Base-by-base conservation (phyloP, 2,329 filamentous ascomycete species). In the Talaromyces sp. region DNA sequence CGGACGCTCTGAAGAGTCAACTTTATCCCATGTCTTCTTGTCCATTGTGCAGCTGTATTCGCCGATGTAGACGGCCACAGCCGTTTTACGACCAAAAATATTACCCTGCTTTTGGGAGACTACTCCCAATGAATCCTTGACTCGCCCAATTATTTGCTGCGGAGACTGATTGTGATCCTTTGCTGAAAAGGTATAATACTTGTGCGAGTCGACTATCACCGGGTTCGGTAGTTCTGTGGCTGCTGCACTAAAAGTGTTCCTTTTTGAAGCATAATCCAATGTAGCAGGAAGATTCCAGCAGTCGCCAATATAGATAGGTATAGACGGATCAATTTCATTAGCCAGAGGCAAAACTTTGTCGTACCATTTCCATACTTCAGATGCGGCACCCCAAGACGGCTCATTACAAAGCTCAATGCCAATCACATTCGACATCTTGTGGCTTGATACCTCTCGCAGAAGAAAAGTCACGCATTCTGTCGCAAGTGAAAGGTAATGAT, bases 351-450 rank as follows among this genome's bases (percentile, higher is more conserved):
- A 75, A 22, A 81, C 79, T 22, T 77, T 71, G 42, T 83, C 80
- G 65, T 87, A 87, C 79, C 81, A 87, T 22, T 80, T 77, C 65
- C 83, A 85, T 79, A 87, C 82, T 4, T 77, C 76, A 17, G 76
- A 72, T 19, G 47, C 54, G 7, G 81, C 80, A 55, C 80, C 74
- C 71, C 77, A 79, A 47, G 78, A 76, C 2, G 82, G 80, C 66
- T 86, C 84, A 59, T 87, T 87, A 60, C 81, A 79, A 25, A 87
- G 67, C 69, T 86, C 83, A n/a, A 87, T 70, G 0, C 85, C 85
- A 19, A 81, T 72, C 2, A 86, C 77, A 2, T 79, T 80, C 2
- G 76, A 70, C 60, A 82, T 75, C 2, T 63, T 63, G 13, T 74
- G 72, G 19, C 67, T 69, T 9, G 66, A 68, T 7, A 80, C 73